These are phyloP conservation scores for Phylloporus rhodoxanthus DNA, from an alignment of 768 basidiomycete genomes.

Conservation along the genomic window DNA sequence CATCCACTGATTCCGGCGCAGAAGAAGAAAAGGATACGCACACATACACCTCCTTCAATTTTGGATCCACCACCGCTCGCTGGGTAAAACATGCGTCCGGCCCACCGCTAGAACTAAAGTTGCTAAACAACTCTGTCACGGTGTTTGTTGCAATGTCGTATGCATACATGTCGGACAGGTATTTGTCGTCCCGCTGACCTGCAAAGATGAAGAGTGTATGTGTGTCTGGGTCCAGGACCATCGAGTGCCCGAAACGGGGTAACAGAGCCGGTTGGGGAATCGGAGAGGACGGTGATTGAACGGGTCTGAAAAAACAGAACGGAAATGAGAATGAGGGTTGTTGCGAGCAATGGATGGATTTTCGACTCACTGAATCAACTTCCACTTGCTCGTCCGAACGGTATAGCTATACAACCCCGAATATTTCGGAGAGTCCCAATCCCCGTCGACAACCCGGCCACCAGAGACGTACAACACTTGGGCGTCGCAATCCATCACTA, in stretches of 20 bases:
- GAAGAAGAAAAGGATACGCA: slow-evolving; percentile 30
- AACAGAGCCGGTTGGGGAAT: slow-evolving; percentile 42
- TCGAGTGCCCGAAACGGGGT: slow-evolving; percentile 71
- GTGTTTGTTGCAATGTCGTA: slow-evolving; percentile 57
- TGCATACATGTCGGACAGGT: slow-evolving; percentile 71
- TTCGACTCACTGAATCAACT: slow-evolving; percentile 54
- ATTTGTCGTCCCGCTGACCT: slow-evolving; percentile 62
- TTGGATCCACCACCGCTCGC: slow-evolving; percentile 61
- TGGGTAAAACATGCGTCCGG: slow-evolving; percentile 72
- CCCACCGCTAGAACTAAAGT: slow-evolving; percentile 57
- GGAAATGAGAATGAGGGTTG: neutral
- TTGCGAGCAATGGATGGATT: no score
- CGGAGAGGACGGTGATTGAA: slow-evolving; percentile 8
- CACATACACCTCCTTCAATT: slow-evolving; percentile 67
- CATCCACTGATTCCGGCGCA: neutral
- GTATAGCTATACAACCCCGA: slow-evolving; percentile 73
- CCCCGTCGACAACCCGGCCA: slow-evolving; percentile 63
- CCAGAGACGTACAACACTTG: slow-evolving; percentile 75
- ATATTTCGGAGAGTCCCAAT: slow-evolving; percentile 55
- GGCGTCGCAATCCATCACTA: slow-evolving; percentile 65
- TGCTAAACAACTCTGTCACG: slow-evolving; percentile 55
- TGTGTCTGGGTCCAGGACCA: slow-evolving; percentile 62
- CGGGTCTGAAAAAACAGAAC: slow-evolving; percentile 13
- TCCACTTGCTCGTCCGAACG: slow-evolving; percentile 62
- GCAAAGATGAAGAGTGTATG: slow-evolving; percentile 67